Conservation (phyloP, 2,329 filamentous ascomycete species). For the Beauveria varroae region DNA sequence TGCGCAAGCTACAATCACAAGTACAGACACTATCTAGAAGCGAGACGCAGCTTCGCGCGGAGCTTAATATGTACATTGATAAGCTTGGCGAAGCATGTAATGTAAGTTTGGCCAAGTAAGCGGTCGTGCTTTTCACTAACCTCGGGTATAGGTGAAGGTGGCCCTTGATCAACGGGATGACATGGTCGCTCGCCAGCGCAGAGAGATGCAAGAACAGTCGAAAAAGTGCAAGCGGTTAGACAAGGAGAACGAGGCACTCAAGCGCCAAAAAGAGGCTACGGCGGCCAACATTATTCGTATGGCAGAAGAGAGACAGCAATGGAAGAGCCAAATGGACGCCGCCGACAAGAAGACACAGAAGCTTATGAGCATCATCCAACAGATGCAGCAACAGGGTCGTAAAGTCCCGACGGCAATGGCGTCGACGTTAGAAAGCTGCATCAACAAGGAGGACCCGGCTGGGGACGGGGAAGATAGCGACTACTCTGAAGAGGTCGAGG, state of each 20-base stretch:
- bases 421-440: constrained; percentile 50
- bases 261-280: constrained; percentile 86
- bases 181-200: constrained; percentile 35
- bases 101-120: background rate
- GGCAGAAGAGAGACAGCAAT: constrained; percentile 86
- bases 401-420: constrained; percentile 61
- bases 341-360: constrained; percentile 74
- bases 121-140: background rate
- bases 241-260: constrained; percentile 88
- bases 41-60: constrained; percentile 84
- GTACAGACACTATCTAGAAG: constrained; percentile 95
- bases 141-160: constrained; percentile 17
- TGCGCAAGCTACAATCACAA: constrained; percentile 80
- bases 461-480: constrained; percentile 53
- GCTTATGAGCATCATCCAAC: constrained; percentile 87
- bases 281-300: constrained; percentile 94
- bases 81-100: constrained; percentile 92
- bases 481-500: constrained; percentile 56
- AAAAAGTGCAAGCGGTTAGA: constrained; percentile 97
- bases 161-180: constrained; percentile 10
- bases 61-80: constrained; percentile 97
- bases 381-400: constrained; percentile 91
- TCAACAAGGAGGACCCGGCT: constrained; percentile 29
- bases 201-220: constrained; percentile 99
- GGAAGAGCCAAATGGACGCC: constrained; percentile 56